Conservation (phyloP, 2,329 filamentous ascomycete species). For the Aspergillus hiratsukae region DNA sequence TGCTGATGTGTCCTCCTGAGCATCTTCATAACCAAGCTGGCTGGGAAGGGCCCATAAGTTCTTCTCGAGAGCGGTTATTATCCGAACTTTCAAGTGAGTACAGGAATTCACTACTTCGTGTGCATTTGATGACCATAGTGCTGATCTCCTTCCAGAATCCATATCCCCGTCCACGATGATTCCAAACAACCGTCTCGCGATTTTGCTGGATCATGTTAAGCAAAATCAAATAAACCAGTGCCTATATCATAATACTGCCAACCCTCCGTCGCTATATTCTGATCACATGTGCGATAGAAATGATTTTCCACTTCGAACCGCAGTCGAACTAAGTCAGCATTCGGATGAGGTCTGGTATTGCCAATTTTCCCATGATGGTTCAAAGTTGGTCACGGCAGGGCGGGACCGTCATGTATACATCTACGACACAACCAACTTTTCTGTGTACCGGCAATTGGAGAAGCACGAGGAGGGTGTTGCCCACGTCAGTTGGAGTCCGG, state of each 20-base stretch:
- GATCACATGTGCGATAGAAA: constrained; percentile 79
- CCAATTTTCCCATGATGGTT: constrained; percentile 83
- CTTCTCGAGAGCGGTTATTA: constrained; percentile 69
- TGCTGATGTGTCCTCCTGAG: constrained; percentile 83
- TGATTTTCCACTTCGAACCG: constrained; percentile 70
- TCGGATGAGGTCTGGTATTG: constrained; percentile 87
- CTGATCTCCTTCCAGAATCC: constrained; percentile 54
- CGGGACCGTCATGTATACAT: constrained; percentile 71
- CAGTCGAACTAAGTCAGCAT: constrained; percentile 68
- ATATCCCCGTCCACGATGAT: constrained; percentile 98
- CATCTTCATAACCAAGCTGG: constrained; percentile 71
- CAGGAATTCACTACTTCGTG: background rate
- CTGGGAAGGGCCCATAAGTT: constrained; percentile 77
- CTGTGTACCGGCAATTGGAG: constrained; percentile 57
- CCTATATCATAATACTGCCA: constrained; percentile 78
- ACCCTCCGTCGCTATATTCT: constrained; percentile 77
- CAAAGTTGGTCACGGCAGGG: constrained; percentile 75
- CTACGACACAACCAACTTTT: constrained; percentile 71
- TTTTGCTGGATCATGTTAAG: constrained; percentile 78
- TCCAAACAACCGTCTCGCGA: constrained; percentile 80
- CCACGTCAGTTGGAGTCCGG: constrained; percentile 85
- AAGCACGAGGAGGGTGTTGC: constrained; percentile 69
- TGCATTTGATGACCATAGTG: constrained; percentile 14
- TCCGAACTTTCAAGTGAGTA: constrained; percentile 76
- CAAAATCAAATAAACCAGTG: constrained; percentile 76